phyloP scores from a whole-genome alignment of 805 yeast genomes.

The Nakazawaea ernobii region DNA sequence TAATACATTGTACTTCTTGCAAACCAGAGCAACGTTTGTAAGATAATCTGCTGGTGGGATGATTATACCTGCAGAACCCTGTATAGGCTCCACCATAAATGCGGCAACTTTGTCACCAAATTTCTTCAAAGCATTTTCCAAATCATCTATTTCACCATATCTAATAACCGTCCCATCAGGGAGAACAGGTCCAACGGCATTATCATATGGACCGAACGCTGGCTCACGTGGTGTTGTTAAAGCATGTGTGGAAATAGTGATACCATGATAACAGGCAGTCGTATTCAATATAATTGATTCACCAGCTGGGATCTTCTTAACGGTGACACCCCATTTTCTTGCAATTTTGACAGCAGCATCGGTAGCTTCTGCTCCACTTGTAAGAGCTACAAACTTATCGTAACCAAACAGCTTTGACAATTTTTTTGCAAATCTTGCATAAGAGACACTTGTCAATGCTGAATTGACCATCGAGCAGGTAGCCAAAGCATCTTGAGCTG shows the following conservation, averaged over 20 bases:
- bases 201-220: constrained; percentile 20
- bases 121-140: constrained; percentile 16
- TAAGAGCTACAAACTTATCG: constrained; percentile 17
- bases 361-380: constrained; percentile 23
- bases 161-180: constrained; percentile 20
- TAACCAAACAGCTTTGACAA: constrained; percentile 18
- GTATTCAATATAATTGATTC: constrained; percentile 19
- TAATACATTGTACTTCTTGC: constrained; percentile 20
- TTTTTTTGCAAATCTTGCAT: constrained; percentile 17
- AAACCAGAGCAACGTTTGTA: constrained; percentile 15
- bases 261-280: constrained; percentile 22
- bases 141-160: constrained; percentile 18
- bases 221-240: constrained; percentile 12
- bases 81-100: constrained; percentile 24
- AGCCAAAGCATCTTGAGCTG: constrained; percentile 18
- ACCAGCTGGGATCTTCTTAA: constrained; percentile 17
- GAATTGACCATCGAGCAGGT: constrained; percentile 18
- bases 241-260: constrained; percentile 23
- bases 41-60: constrained; percentile 21
- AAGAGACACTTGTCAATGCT: constrained; percentile 19
- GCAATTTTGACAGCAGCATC: constrained; percentile 24
- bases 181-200: constrained; percentile 18
- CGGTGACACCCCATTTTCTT: constrained; percentile 22
- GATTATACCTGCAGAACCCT: constrained; percentile 24
- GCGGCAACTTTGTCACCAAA: constrained; percentile 20